Conservation (phyloP, 306 rosid species). For the Begonia masoniana region DNA sequence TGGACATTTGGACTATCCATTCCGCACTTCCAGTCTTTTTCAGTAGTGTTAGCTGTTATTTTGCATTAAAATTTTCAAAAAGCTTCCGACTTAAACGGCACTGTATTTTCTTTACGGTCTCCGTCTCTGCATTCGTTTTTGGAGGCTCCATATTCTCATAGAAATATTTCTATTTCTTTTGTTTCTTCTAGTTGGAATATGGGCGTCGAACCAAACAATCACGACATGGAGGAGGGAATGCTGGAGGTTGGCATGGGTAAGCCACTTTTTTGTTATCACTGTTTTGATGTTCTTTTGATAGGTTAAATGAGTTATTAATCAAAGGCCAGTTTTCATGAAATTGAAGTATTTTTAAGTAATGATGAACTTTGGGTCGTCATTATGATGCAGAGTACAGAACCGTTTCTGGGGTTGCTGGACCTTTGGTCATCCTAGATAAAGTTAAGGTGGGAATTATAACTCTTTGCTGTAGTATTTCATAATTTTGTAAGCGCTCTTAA, state of each 20-base stretch:
- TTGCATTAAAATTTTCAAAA: too few species aligned
- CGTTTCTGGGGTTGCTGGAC: constrained; percentile 99
- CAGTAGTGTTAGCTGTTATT: not conserved
- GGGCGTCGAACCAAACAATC: constrained; percentile 56
- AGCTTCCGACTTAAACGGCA: too few species aligned
- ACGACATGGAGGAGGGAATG: constrained; percentile 48
- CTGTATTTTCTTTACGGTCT: too few species aligned
- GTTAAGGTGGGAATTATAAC: constrained; percentile 52
- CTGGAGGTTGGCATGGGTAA: constrained; percentile 97
- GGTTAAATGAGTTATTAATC: not conserved
- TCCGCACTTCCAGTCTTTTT: not conserved
- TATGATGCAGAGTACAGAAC: constrained; percentile 81
- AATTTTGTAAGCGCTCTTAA: constrained; percentile 6
- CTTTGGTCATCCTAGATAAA: constrained; percentile 94
- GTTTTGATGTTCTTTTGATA: not conserved
- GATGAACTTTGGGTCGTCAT: not conserved
- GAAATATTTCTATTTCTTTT: constrained; percentile 1
- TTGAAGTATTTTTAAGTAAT: not conserved
- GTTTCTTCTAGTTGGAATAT: constrained; percentile 24
- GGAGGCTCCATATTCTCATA: not conserved
- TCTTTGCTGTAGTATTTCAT: constrained; percentile 2
- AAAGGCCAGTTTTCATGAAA: not conserved
- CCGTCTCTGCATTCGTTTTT: not conserved
- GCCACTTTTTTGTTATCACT: constrained; percentile 13
- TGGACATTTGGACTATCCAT: not conserved